Conservation (phyloP, 202 grass and related monocot species). For the Digitaria exilis region DNA sequence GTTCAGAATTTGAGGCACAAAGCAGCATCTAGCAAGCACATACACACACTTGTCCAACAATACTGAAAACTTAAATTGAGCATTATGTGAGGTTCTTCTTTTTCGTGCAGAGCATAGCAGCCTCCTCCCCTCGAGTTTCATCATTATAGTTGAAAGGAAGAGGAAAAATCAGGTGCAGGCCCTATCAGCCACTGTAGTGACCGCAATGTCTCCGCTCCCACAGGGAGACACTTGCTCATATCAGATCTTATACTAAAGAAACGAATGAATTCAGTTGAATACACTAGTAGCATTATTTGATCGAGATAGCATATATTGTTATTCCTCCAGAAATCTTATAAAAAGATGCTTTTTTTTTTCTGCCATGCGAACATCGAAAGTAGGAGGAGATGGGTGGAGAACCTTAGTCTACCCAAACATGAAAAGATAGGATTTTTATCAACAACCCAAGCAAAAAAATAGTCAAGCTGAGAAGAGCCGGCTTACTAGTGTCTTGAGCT, state of each 20-base stretch:
- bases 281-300: constrained; percentile 19
- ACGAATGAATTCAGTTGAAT: not conserved
- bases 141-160: too few species aligned
- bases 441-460: not conserved
- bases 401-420: constrained; percentile 24
- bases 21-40: too few species aligned
- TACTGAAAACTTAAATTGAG: too few species aligned
- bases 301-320: not conserved
- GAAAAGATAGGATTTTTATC: constrained; percentile 12
- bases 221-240: too few species aligned
- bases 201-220: too few species aligned
- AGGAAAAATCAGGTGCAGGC: too few species aligned
- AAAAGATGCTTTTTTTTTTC: not conserved
- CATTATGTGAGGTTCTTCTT: too few species aligned
- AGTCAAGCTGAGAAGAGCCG: not conserved
- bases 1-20: too few species aligned
- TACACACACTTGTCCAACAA: too few species aligned
- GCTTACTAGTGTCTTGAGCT: not conserved
- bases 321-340: constrained; percentile 13
- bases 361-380: not conserved
- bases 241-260: constrained; percentile 16
- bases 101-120: too few species aligned
- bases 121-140: too few species aligned
- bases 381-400: constrained; percentile 15
- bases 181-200: too few species aligned